Evolutionary conservation across 2,329 filamentous ascomycete genomes (phyloP), one percentile per base, ranked within the genome.

Genomic region (Alternaria sp.): DNA sequence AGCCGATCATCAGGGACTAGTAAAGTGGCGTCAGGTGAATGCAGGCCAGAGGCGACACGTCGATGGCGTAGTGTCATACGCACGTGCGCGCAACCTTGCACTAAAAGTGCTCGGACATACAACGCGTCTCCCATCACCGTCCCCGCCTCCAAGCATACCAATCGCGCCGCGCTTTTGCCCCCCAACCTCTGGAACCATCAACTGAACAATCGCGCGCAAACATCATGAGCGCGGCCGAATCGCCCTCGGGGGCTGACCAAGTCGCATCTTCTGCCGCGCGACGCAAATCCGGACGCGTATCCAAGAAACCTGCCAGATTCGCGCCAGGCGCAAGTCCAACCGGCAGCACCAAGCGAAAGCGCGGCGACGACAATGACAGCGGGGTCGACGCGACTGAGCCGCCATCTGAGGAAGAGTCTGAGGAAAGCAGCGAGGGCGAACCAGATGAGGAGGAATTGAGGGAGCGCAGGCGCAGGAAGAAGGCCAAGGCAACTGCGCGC

Each of bases 271-370:
- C 74, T 18, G 68, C 69, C 58, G 62, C 74, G 58, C 77, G 78
- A 63, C 79, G 79, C 66, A 78, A 75, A 55, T 80, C 78, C 34
- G 78, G 78, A 76, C 78, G 79, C 74, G 79, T 81, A 59, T 70
- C 73, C 54, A 76, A 73, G 56, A 78, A 75, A 62, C 77, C 78
- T 46, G 69, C 78, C 59, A 70, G 67, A 53, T 74, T 76, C 65
- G 67, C 72, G 43, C 70, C 73, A 5, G 69, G 65, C 40, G 64
- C 73, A 25, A 76, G 70, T 50, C 74, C 76, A 10, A 63, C 70
- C 7, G 67, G 65, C 28, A 75, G 71, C 59, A 55, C 73, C 40
- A 80, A 80, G 67, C 73, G 78, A 20, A 80, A 80, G 66, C 78
- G 77, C 54, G 66, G 64, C 54, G 68, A 67, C 43, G 68, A 75